phyloP scores from a whole-genome alignment of 208 protist genomes.

The Trypanosoma avium region DNA sequence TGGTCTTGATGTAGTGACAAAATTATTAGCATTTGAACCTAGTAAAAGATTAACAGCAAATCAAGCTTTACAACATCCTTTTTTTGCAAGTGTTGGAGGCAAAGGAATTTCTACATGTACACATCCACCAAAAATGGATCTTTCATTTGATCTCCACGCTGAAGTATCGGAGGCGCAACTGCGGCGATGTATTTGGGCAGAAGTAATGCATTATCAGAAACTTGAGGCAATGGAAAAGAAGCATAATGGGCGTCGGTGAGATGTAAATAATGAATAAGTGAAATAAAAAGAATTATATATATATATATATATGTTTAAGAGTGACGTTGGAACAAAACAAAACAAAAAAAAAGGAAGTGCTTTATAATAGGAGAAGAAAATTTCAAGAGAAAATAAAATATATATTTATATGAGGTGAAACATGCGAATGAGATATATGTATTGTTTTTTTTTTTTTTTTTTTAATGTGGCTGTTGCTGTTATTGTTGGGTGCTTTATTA shows the following conservation, averaged over 20 bases:
- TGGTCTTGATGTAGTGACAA: conserved; percentile 83
- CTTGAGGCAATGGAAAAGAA: conserved; percentile 4
- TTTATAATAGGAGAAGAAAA: conserved; percentile 29
- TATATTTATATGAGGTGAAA: neutral
- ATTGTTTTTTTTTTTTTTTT: conserved; percentile 25
- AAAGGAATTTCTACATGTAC: conserved; percentile 35
- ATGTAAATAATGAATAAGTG: conserved; percentile 1
- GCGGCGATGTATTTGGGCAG: conserved; percentile 76
- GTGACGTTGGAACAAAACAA: no score
- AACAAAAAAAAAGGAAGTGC: conserved; percentile 23
- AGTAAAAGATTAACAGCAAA: conserved; percentile 84
- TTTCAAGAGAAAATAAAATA: conserved; percentile 1
- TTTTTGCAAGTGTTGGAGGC: conserved; percentile 70
- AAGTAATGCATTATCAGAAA: conserved; percentile 63
- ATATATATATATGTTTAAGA: conserved; percentile 7
- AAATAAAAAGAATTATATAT: conserved; percentile 7
- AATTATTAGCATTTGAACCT: conserved; percentile 92
- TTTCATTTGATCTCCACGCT: conserved; percentile 81
- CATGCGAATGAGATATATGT: neutral
- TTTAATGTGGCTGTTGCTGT: conserved; percentile 1
- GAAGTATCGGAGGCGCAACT: conserved; percentile 88
- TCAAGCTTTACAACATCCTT: conserved; percentile 84
- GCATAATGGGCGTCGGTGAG: neutral
- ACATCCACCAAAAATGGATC: conserved; percentile 49
- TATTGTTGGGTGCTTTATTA: no score